Base-by-base conservation (phyloP, 192 early-diverging fungal genomes). In the Coemansia sp. region DNA sequence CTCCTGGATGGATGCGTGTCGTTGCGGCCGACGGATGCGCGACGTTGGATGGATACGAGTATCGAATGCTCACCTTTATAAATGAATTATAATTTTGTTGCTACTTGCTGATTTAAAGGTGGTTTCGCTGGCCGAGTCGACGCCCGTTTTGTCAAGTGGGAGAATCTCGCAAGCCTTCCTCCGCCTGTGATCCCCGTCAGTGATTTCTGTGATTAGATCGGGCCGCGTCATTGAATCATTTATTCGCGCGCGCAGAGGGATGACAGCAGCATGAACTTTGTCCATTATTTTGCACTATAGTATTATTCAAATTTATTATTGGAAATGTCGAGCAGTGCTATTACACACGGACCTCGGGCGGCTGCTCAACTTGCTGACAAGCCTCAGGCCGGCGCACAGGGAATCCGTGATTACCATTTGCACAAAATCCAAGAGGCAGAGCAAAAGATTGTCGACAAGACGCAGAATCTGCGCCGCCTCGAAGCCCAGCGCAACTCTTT, bases 401-500 rank as follows among this genome's bases (percentile, higher is more conserved):
- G 79, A 1, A 68, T 93, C 59, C 88, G 89, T 68, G 84, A 87
- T 42, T 93, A 92, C 67, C 90, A 92, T 64, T 77, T 89, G 72
- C 79, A 89, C 72, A 91, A 90, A 76, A 92, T 92, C 70, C 90
- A 98, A 81, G 90, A 93, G 67, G 87, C 93, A 7, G 96, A 98
- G 72, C 88, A 91, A 46, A 86, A 89, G 63, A 95, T 92, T 84
- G 89, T 92, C 62, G 86, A 91, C 69, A 95, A 93, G 84, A 92
- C 94, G 10, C 95, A 96, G 79, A 96, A 99, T 84, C 86, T 99
- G 70, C 88, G 96, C 54, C 96, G 97, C 79, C 88, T 99, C 33
- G 97, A 99, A 86, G 97, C 97, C 4, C 97, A 99, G 81, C 89
- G 97, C 60, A 99, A 99, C 81, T 90, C 94, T 65, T 84, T 99